Percentiles rank a stretch among this genome's conserved stretches.
Conservation (phyloP, 2,329 filamentous ascomycete genomes). For the Fonsecaea pedrosoi region DNA sequence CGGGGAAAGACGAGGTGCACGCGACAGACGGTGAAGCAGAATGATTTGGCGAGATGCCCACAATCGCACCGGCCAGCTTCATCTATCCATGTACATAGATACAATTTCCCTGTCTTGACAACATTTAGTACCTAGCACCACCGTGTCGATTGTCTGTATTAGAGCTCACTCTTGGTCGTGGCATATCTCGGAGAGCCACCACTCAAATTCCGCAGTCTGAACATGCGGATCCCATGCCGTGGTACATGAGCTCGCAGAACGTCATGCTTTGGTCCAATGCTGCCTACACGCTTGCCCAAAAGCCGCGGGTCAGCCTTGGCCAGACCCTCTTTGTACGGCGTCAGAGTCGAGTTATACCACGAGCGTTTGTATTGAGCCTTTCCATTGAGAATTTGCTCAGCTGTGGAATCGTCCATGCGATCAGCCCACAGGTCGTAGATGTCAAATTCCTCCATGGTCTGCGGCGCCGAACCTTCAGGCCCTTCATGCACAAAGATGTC, state of each 20-base stretch:
- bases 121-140: background rate
- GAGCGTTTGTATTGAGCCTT: conserved; percentile 44
- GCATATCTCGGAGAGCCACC: conserved; percentile 19
- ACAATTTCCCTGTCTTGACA: no score
- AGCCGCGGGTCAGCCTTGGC: conserved; percentile 51
- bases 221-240: conserved; percentile 58
- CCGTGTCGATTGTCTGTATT: background rate
- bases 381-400: conserved; percentile 53
- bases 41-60: background rate
- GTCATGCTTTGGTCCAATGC: conserved; percentile 51
- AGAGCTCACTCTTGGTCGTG: conserved; percentile 29
- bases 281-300: conserved; percentile 56
- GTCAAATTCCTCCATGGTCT: conserved; percentile 57
- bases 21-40: background rate
- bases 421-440: conserved; percentile 63
- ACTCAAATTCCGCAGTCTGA: conserved; percentile 49
- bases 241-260: conserved; percentile 46
- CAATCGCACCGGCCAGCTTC: background rate
- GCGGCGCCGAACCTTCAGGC: conserved; percentile 50
- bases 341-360: conserved; percentile 58
- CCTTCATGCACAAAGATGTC: conserved; percentile 62
- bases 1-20: background rate
- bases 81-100: background rate
- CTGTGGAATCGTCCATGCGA: conserved; percentile 57
- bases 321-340: conserved; percentile 57